Conservation (phyloP, 306 rosid genomes). For the Pueraria montana region DNA sequence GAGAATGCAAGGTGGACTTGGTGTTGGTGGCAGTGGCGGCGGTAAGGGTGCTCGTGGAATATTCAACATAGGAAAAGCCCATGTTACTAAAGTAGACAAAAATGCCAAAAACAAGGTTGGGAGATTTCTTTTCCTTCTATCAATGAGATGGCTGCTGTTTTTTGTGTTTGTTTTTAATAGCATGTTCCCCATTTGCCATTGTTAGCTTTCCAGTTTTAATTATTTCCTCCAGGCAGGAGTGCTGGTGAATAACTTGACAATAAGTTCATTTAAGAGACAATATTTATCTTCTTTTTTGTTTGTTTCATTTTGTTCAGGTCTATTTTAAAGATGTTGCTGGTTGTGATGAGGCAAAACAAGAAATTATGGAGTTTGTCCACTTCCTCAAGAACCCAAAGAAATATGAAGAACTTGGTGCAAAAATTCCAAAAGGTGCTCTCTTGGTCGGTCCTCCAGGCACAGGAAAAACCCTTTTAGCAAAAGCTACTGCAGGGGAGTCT, state of each 20-base stretch:
- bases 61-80: constrained; percentile 96
- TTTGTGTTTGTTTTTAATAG: constrained; percentile 28
- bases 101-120: constrained; percentile 88
- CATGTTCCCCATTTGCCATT: constrained; percentile 6
- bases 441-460: constrained; percentile 98
- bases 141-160: constrained; percentile 2
- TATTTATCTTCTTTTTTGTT: background rate
- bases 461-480: constrained; percentile 96
- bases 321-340: constrained; percentile 97
- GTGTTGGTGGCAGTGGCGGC: constrained; percentile 76
- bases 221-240: constrained; percentile 16
- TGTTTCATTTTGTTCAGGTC: constrained; percentile 57
- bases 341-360: constrained; percentile 97
- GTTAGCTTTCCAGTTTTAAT: background rate
- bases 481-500: constrained; percentile 99
- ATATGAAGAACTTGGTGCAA: constrained; percentile 95
- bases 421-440: constrained; percentile 97
- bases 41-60: constrained; percentile 86
- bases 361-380: constrained; percentile 98
- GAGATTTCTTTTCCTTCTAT: constrained; percentile 5
- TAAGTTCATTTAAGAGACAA: constrained; percentile 14
- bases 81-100: constrained; percentile 86
- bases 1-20: constrained; percentile 87
- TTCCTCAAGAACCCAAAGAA: constrained; percentile 94
- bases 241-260: background rate